Percentiles rank a stretch among this genome's conserved stretches.
Evolutionary conservation across 2,329 filamentous ascomycete genomes (phyloP).

Genomic region (Leptographium flavum): DNA sequence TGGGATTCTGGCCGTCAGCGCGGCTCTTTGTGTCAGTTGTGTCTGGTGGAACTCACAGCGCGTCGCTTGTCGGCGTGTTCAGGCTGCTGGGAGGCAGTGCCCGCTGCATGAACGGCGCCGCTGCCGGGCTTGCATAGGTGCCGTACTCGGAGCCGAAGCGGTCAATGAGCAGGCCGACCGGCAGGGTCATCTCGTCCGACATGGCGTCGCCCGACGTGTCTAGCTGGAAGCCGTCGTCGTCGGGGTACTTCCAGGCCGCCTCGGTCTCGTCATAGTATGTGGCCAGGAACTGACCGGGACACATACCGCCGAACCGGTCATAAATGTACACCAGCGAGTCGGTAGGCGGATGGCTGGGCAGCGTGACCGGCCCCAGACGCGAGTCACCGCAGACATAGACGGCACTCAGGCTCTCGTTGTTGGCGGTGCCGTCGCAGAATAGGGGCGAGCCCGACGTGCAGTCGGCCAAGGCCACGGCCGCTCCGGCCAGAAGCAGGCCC

Average conservation of each 20-base stretch:
- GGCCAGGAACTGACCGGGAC: slow-evolving; percentile 24
- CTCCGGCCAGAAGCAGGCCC: background rate
- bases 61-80: slow-evolving; percentile 18
- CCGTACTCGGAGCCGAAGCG: slow-evolving; percentile 32
- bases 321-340: slow-evolving; percentile 16
- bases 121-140: slow-evolving; percentile 25
- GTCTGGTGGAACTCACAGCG: slow-evolving; percentile 9
- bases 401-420: slow-evolving; percentile 11
- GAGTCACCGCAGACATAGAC: slow-evolving; percentile 23
- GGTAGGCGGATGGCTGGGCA: slow-evolving; percentile 20
- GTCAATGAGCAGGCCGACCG: slow-evolving; percentile 27
- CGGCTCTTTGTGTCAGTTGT: too few relatives aligned
- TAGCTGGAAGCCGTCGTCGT: slow-evolving; percentile 25
- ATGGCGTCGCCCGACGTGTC: slow-evolving; percentile 22
- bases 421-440: slow-evolving; percentile 20
- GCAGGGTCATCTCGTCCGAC: slow-evolving; percentile 24
- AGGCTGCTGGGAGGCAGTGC: slow-evolving; percentile 31
- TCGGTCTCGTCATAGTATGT: slow-evolving; percentile 17
- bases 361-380: slow-evolving; percentile 21
- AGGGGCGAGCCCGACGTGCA: slow-evolving; percentile 1
- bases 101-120: slow-evolving; percentile 30
- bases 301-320: slow-evolving; percentile 23
- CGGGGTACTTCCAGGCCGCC: slow-evolving; percentile 23
- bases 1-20: slow-evolving; percentile 25
- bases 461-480: background rate